Evolutionary conservation across 2,329 filamentous ascomycete species (phyloP), one percentile per base, ranked within the genome.

Genomic region (Emydomyces testavorans): DNA sequence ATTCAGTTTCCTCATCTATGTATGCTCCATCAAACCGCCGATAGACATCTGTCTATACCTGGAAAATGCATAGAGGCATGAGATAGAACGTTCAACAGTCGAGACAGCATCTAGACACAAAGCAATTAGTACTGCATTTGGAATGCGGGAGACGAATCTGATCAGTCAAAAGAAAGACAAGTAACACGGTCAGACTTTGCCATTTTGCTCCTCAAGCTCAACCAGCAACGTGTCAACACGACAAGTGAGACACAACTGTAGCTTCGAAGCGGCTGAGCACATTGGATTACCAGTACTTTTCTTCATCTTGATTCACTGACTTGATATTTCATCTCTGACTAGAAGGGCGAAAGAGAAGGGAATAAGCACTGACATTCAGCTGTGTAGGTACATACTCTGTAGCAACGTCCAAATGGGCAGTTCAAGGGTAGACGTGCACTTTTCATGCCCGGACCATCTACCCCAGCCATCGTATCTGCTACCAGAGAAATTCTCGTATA

Each of bases 241-340:
- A 24, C 26, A 7, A 18, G 7, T 40, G 29, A 46, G 49, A 46
- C 46, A 52, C 46, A 50, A 52, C 50, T 52, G 55, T 54, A 56
- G 47, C n/a, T n/a, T n/a, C n/a, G n/a, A 48, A 54, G 65, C 66
- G 65, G 66, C 64, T 69, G 64, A 65, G 65, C 58, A 55, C 54
- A 57, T 69, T 62, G 63, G 65, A 62, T 69, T 69, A 69, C 66
- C 66, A 69, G 65, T 67, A 64, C 63, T 57, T 52, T 63, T 67
- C 66, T 57, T 68, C 66, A 67, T 64, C 35, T 20, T n/a, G 28
- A 31, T n/a, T 21, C 21, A 31, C 6, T 31, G 26, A 7, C 26
- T 31, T 11, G 6, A n/a, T n/a, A n/a, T n/a, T n/a, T n/a, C n/a
- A n/a, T n/a, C n/a, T n/a, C n/a, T n/a, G n/a, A n/a, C 11, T 23